Percentiles rank a stretch among this genome's conserved stretches.
phyloP scores from a whole-genome alignment of 139 green algal genomes.

The Mychonastes homosphaera region DNA sequence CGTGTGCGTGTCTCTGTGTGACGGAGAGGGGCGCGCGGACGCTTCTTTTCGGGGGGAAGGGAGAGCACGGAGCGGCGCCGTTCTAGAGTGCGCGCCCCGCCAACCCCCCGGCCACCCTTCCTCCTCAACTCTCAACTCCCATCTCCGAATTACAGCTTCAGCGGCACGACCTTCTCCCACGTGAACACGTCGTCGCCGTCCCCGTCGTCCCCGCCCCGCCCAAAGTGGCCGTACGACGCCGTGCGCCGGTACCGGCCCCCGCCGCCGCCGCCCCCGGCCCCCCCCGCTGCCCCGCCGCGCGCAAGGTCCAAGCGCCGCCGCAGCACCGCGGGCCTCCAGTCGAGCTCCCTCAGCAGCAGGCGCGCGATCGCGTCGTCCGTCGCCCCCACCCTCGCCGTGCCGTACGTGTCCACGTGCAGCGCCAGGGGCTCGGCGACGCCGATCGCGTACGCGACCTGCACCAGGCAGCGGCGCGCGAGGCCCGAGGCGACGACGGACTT shows the following conservation, averaged over 20 bases:
- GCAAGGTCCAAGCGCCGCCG: slow-evolving; percentile 81
- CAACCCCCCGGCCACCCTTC: too few relatives aligned
- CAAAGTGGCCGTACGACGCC: slow-evolving; percentile 98
- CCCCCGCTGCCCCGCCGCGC: slow-evolving; percentile 36
- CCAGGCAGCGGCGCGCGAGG: slow-evolving; percentile 69
- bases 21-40: too few relatives aligned
- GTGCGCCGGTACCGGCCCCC: slow-evolving; percentile 77
- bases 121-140: too few relatives aligned
- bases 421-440: slow-evolving; percentile 92
- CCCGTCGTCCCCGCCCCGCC: slow-evolving; percentile 58
- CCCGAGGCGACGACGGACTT: slow-evolving; percentile 90
- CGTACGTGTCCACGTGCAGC: slow-evolving; percentile 94
- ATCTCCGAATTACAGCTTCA: too few relatives aligned
- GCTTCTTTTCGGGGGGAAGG: too few relatives aligned
- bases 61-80: too few relatives aligned
- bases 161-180: slow-evolving; percentile 18
- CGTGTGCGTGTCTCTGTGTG: too few relatives aligned
- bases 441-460: slow-evolving; percentile 95
- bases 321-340: slow-evolving; percentile 80
- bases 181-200: slow-evolving; percentile 18
- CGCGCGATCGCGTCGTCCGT: slow-evolving; percentile 83
- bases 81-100: too few relatives aligned
- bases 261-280: neutral
- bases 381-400: slow-evolving; percentile 63
- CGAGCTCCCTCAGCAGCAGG: slow-evolving; percentile 72